Base-by-base conservation (phyloP, 108 stramenopile genomes). In the Nannochloropsis salina region DNA sequence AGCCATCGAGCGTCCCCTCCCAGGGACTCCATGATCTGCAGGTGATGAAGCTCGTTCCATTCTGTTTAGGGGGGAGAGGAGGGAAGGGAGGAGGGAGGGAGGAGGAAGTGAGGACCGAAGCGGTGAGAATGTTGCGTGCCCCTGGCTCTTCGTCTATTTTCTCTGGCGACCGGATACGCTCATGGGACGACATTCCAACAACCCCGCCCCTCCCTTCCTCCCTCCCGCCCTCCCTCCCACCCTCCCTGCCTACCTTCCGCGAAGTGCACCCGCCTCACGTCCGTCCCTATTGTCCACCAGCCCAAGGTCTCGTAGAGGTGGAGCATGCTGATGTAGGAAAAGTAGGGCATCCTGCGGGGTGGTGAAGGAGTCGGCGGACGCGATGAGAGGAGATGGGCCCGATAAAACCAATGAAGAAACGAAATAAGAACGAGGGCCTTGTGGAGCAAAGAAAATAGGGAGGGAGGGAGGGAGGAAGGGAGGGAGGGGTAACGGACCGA, bases 1-100 rank as follows among this genome's bases (percentile, higher is more conserved):
- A 84, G 81, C 89, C 89, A 90, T 10, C 84, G 86, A 41, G 84
- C 87, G 86, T 96, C 95, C 9, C 96, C 96, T 18, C 96, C 96
- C 82, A 98, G 86, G 80, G 91, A 89, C 88, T 98, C 96, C 96
- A 96, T 96, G 89, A 98, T 97, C 21, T 96, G 88, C 51, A 98
- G 91, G 91, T 98, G 98, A 84, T 96, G 95, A 85, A 95, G 82
- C 89, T 98, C 98, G 86, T 98, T 98, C 90, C 93, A 94, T 79
- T 94, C 93, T 90, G 12, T 11, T 9, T 9, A 51, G 12, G 12
- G 47, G 47, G 12, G 47, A 12, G 47, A 51, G 12, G 47, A 9
- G 12, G 12, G 47, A 12, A 51, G 47, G 47, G 47, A 51, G 47
- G 12, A 51, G 12, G 47, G 47, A 12, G 12, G 47, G 47, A 51